Base-by-base conservation (phyloP, 2,329 filamentous ascomycete genomes). In the Aspergillus texensis region DNA sequence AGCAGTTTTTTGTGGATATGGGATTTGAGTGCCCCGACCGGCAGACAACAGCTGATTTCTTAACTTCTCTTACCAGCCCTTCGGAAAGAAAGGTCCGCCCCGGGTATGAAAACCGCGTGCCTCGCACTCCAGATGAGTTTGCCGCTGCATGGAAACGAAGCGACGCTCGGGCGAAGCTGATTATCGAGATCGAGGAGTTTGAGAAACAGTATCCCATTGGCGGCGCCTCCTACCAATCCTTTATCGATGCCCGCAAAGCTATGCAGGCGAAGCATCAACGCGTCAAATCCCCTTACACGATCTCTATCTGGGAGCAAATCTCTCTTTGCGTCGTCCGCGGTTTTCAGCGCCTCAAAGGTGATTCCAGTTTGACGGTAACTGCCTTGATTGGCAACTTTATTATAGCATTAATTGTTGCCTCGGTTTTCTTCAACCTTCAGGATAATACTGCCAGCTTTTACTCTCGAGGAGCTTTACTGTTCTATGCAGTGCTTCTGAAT, bases 101-200 rank as follows among this genome's bases (percentile, higher is more conserved):
- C 2, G 89, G 89, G 0, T 88, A 84, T 74, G 88, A 91, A 71
- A 75, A 81, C 62, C 80, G 78, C 56, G 85, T 89, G 0, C 90
- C 90, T 1, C 82, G 87, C 3, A 91, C 88, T 0, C 81, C 89
- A 0, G 88, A 90, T 43, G 89, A 92, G 4, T 91, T 92, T 68
- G 89, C 79, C 11, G 65, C 73, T 39, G 69, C 74, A 34, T 87
- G 85, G 84, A 82, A 83, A 70, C 74, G 79, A 34, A 86, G 83
- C 50, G 71, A 78, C 6, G 78, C 83, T 65, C 80, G 80, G 52
- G 65, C 66, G 4, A 62, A 63, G 12, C 70, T 81, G 5, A 63
- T 77, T 14, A 36, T 67, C 39, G 77, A 79, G 10, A 79, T 81
- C 54, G 76, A 78, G 24, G 67, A 70, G 9, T 79, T 78, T 60